A percentile compares a stretch with the other conserved stretches of the same genome.
These are phyloP conservation scores for Rosa hybrid DNA, from an alignment of 331 rosid species.

Conservation along the genomic window DNA sequence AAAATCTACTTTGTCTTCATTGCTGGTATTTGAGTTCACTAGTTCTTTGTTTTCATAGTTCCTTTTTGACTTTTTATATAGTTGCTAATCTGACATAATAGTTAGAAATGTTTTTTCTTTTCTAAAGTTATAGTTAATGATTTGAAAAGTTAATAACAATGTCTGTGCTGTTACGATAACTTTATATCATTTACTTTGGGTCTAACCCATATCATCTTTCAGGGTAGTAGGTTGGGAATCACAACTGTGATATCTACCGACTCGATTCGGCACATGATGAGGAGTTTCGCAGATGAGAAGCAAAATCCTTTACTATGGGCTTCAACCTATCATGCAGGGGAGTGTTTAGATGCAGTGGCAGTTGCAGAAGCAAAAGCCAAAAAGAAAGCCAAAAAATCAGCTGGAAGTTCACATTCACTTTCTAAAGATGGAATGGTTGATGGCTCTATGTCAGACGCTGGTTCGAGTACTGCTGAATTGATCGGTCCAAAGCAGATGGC, in stretches of 20 bases:
- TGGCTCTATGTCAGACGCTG: slow-evolving; percentile 41
- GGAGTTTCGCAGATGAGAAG: slow-evolving; percentile 91
- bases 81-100: background rate
- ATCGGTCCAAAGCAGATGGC: slow-evolving; percentile 89
- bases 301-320: slow-evolving; percentile 97
- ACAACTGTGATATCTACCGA: slow-evolving; percentile 96
- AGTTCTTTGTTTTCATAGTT: slow-evolving; percentile 15
- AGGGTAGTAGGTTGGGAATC: slow-evolving; percentile 96
- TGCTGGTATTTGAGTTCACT: slow-evolving; percentile 68
- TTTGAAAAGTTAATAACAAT: slow-evolving; percentile 4
- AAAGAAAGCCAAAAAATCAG: slow-evolving; percentile 71
- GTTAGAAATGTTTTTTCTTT: background rate
- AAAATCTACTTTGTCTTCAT: slow-evolving; percentile 93
- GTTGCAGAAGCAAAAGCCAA: slow-evolving; percentile 85
- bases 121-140: background rate
- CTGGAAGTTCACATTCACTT: slow-evolving; percentile 53
- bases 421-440: slow-evolving; percentile 59
- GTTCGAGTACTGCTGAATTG: slow-evolving; percentile 48
- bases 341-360: slow-evolving; percentile 89
- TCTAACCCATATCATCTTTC: slow-evolving; percentile 30
- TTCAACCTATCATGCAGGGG: slow-evolving; percentile 99
- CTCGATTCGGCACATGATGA: slow-evolving; percentile 99
- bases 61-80: background rate
- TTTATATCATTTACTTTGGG: slow-evolving; percentile 3
- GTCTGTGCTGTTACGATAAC: background rate